phyloP scores from a whole-genome alignment of 306 rosid genomes.

The Lathyrus sativus region DNA sequence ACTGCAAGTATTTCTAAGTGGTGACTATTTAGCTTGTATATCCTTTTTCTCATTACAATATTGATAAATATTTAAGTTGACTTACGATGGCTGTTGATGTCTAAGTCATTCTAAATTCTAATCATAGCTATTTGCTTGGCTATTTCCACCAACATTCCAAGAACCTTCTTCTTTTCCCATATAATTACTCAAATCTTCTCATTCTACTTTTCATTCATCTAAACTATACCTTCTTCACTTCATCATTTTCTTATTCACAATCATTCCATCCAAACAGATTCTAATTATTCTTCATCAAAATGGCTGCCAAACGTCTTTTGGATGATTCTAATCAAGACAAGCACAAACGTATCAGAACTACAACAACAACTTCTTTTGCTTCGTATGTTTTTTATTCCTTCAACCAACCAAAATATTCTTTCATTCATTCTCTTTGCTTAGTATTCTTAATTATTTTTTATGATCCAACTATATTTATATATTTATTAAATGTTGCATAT shows the following conservation, averaged over 20 bases:
- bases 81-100: conserved; percentile 51
- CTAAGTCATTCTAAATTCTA: conserved; percentile 47
- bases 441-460: neutral
- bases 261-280: neutral
- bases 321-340: conserved; percentile 49
- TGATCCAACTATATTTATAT: neutral
- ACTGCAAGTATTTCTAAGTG: no score
- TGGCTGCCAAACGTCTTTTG: conserved; percentile 67
- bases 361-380: conserved; percentile 57
- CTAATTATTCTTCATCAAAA: conserved; percentile 21
- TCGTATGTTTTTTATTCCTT: conserved; percentile 56
- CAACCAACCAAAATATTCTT: neutral
- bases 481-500: neutral
- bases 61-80: conserved; percentile 42
- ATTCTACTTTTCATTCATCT: neutral
- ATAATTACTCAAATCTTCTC: neutral
- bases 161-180: conserved; percentile 49
- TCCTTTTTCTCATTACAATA: neutral
- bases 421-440: neutral
- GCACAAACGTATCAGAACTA: conserved; percentile 51
- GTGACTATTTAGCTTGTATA: neutral
- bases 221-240: neutral
- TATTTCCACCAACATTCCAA: conserved; percentile 66
- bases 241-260: conserved; percentile 10
- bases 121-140: conserved; percentile 35